Conservation (phyloP, 495 filamentous ascomycete genomes). For the Aspergillus nanangensis region DNA sequence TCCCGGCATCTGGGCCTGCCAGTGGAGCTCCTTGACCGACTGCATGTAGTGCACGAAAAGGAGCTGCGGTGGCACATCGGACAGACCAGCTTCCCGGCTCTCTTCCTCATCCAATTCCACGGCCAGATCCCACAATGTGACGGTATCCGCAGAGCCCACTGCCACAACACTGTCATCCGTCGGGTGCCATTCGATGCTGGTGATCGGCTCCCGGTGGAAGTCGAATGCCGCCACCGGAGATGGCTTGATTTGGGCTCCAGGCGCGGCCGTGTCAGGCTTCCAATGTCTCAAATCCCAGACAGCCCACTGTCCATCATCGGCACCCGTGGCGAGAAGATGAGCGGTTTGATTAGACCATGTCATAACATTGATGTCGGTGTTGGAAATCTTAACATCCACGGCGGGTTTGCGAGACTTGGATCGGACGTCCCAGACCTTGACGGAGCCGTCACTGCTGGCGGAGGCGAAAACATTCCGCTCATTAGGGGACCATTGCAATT, state of each 20-base stretch:
- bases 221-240: constrained; percentile 81
- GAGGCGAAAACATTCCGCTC: constrained; percentile 91
- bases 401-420: constrained; percentile 81
- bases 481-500: constrained; percentile 91
- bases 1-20: constrained; percentile 97
- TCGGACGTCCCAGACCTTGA: constrained; percentile 92
- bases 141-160: constrained; percentile 86
- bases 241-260: constrained; percentile 40
- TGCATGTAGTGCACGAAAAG: constrained; percentile 97
- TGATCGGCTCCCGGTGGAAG: constrained; percentile 95
- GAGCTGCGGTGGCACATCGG: constrained; percentile 89
- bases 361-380: constrained; percentile 90
- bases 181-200: constrained; percentile 95
- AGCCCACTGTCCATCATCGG: constrained; percentile 90
- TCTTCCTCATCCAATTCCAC: constrained; percentile 97
- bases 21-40: constrained; percentile 89
- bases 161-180: constrained; percentile 92
- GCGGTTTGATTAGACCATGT: constrained; percentile 84
- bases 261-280: constrained; percentile 60
- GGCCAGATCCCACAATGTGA: constrained; percentile 94
- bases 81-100: constrained; percentile 78
- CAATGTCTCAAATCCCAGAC: constrained; percentile 96
- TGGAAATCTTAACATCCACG: constrained; percentile 77
- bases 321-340: constrained; percentile 86
- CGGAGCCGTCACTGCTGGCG: constrained; percentile 86